These are phyloP conservation scores for Tillandsia leiboldiana DNA, from an alignment of 176 grass and related monocot species.

Conservation along the genomic window DNA sequence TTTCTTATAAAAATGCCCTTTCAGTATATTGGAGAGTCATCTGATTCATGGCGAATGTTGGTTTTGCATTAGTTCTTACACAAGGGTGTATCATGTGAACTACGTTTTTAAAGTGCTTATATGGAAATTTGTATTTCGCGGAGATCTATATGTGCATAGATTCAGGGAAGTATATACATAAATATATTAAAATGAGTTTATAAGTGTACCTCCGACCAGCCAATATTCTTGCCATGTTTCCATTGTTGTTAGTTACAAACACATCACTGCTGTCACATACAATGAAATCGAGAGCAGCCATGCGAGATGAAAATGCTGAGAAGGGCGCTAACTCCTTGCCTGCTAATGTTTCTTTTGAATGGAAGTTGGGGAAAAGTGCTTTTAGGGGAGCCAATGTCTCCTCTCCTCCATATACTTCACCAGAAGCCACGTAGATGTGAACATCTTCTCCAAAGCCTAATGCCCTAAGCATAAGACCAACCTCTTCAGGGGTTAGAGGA, in stretches of 20 bases:
- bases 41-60: too few relatives aligned
- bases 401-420: conserved; percentile 77
- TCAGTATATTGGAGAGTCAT: too few relatives aligned
- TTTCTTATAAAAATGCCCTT: too few relatives aligned
- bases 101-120: too few relatives aligned
- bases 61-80: too few relatives aligned
- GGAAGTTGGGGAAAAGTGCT: conserved; percentile 74
- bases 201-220: conserved; percentile 75
- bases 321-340: conserved; percentile 61
- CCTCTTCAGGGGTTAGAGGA: conserved; percentile 80
- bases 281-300: conserved; percentile 94
- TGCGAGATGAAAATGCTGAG: conserved; percentile 71
- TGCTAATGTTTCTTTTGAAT: conserved; percentile 85
- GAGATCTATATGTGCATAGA: neutral
- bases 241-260: conserved; percentile 95
- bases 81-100: neutral
- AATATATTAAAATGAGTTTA: neutral
- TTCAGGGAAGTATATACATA: neutral
- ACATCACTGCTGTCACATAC: conserved; percentile 71
- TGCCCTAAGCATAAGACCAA: conserved; percentile 78
- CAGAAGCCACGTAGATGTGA: conserved; percentile 85
- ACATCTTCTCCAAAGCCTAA: conserved; percentile 74
- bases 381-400: conserved; percentile 77
- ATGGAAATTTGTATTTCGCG: too few relatives aligned
- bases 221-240: conserved; percentile 96